Evolutionary conservation across 495 filamentous ascomycete genomes (phyloP).

Genomic region (Emericellopsis terricola): DNA sequence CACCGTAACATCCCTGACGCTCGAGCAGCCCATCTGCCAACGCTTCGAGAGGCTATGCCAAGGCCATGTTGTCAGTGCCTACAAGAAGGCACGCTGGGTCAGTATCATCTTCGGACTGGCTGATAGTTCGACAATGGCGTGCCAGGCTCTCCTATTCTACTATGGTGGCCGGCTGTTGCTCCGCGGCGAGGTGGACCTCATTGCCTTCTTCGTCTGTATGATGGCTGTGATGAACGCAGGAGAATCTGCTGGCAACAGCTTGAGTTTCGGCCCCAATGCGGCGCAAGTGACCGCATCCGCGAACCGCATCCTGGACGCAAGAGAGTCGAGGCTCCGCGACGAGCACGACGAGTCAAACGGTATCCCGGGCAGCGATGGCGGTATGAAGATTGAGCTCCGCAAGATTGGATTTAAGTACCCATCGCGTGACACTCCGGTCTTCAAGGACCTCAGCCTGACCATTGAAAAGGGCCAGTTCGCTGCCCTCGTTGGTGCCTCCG

Average conservation of each 20-base stretch:
- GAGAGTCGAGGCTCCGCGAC: slow-evolving; percentile 13
- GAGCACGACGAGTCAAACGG: slow-evolving; percentile 5
- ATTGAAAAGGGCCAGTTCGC: slow-evolving; percentile 48
- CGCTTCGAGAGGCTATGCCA: slow-evolving; percentile 22
- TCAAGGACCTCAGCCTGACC: slow-evolving; percentile 30
- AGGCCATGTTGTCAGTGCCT: slow-evolving; percentile 20
- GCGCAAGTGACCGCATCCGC: slow-evolving; percentile 27
- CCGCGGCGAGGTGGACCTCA: slow-evolving; percentile 15
- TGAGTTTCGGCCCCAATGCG: slow-evolving; percentile 30
- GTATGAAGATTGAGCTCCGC: slow-evolving; percentile 33
- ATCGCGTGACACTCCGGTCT: slow-evolving; percentile 30
- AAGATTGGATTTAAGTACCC: slow-evolving; percentile 43
- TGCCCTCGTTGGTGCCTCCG: slow-evolving; percentile 52
- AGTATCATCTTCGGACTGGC: slow-evolving; percentile 29
- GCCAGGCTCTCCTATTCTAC: slow-evolving; percentile 31
- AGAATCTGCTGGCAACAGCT: slow-evolving; percentile 23
- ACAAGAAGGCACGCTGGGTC: slow-evolving; percentile 21
- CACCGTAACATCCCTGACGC: slow-evolving; percentile 35
- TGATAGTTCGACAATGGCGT: slow-evolving; percentile 21
- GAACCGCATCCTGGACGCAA: slow-evolving; percentile 24
- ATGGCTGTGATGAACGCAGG: slow-evolving; percentile 31
- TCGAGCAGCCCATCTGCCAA: slow-evolving; percentile 33
- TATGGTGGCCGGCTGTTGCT: slow-evolving; percentile 25
- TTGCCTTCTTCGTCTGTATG: slow-evolving; percentile 25
- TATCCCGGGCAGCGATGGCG: slow-evolving; percentile 23